phyloP scores from a whole-genome alignment of 1,284 basidiomycete species.

The Hemileia vastatrix region DNA sequence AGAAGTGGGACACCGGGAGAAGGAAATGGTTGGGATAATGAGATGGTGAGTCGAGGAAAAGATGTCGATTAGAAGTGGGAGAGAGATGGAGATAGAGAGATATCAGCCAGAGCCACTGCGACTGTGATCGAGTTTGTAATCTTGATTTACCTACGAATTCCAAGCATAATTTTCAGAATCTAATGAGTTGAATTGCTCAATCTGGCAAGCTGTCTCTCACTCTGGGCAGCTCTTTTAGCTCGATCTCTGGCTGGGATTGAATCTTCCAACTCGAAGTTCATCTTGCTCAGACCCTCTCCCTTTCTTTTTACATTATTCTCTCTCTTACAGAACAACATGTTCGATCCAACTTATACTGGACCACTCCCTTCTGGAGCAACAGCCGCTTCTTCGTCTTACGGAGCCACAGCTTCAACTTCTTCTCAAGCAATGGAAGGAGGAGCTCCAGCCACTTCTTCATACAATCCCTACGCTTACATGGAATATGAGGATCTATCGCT shows the following conservation, averaged over 20 bases:
- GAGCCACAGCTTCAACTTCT: neutral
- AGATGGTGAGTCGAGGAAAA: constrained; percentile 23
- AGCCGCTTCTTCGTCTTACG: constrained; percentile 8
- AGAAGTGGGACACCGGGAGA: neutral
- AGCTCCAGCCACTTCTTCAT: constrained; percentile 23
- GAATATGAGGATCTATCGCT: constrained; percentile 32
- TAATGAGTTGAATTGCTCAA: too few species aligned
- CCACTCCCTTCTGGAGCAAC: constrained; percentile 18
- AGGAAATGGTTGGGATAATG: constrained; percentile 12
- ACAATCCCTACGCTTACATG: constrained; percentile 37
- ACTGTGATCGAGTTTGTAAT: too few species aligned
- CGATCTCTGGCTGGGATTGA: neutral
- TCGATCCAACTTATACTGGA: constrained; percentile 26
- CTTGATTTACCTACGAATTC: too few species aligned
- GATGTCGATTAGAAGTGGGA: constrained; percentile 4
- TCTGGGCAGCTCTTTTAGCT: too few species aligned
- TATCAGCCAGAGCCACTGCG: too few species aligned
- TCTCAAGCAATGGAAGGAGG: neutral
- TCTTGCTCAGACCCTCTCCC: neutral
- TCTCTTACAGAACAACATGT: constrained; percentile 14
- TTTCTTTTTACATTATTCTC: neutral
- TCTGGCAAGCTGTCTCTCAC: too few species aligned
- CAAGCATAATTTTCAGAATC: too few species aligned
- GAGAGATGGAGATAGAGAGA: neutral
- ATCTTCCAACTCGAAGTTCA: neutral